Evolutionary conservation across 306 rosid species (phyloP), one percentile per base, ranked within the genome.

Genomic region (Cucurbita argyrosperma): DNA sequence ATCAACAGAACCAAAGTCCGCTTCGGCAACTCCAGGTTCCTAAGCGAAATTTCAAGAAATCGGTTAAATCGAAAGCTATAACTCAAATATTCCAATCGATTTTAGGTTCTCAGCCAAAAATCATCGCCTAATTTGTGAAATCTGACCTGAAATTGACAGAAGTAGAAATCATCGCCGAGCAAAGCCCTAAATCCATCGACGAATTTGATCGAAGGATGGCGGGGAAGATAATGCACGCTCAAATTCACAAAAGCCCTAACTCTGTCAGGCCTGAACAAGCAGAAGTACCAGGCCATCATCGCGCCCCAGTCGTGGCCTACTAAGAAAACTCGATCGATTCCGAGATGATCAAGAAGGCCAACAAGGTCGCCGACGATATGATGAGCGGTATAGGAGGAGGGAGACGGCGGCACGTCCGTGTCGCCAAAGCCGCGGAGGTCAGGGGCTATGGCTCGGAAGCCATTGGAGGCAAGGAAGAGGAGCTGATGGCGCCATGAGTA

Each of bases 151-250:
- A 61, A 61, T 37, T 37, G 42, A 35, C 67, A 61, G 21, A 61
- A 1, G 45, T 61, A 61, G 67, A 61, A 78, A 72, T 78, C 77
- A 7, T 72, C 77, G 6, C 81, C 81, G 61, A 61, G 46, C 38
- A 50, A 23, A 5, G 72, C 81, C 65, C 38, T 72, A 4, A 78
- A 10, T 2, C 65, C 39, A 19, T 71, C 77, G 42, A 78, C 21
- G 11, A 76, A 76, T 43, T 50, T 71, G 16, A 18, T 61, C 7
- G 54, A 50, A 6, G 81, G 77, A 10, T 72, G 67, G 19, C 67
- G 67, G 0, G 6, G 19, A 14, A 37, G 19, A 30, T 10, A 37
- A 37, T 61, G 46, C 1, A 61, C 67, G 11, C 67, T 61, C 21
- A 61, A 61, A 7, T 61, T 61, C 19, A 61, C 67, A 1, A 61